A percentile compares a stretch with the other conserved stretches of the same genome.
Evolutionary conservation across 2,329 filamentous ascomycete species (phyloP).

Genomic region (Talaromyces marneffei): DNA sequence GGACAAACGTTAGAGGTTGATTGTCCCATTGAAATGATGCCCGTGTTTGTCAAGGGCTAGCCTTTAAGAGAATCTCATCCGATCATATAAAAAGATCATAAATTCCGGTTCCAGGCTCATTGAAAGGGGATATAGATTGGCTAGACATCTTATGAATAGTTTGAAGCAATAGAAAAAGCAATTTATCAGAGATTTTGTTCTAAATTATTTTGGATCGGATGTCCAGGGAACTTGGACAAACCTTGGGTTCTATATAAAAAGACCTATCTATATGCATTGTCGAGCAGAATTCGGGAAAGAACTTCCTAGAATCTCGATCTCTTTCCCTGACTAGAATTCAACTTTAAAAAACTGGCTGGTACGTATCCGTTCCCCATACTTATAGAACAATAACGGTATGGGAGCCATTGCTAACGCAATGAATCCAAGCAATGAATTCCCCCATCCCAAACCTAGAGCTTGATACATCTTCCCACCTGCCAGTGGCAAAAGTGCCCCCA

Average conservation of each 20-base stretch:
- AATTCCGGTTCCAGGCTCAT: background rate
- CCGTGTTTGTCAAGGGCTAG: conserved; percentile 37
- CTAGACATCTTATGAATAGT: background rate
- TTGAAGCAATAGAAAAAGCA: background rate
- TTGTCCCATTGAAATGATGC: conserved; percentile 44
- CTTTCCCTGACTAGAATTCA: background rate
- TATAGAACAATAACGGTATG: conserved; percentile 30
- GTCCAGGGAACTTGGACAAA: background rate
- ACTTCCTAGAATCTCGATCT: background rate
- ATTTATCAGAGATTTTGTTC: no score
- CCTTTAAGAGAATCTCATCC: background rate
- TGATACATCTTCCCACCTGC: conserved; percentile 51
- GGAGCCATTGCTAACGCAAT: conserved; percentile 48
- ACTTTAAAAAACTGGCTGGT: conserved; percentile 20
- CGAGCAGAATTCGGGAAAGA: background rate
- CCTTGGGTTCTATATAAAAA: background rate
- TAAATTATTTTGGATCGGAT: no score
- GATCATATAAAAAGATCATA: background rate
- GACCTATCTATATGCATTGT: background rate
- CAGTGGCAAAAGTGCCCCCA: conserved; percentile 56
- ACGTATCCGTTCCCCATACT: conserved; percentile 32
- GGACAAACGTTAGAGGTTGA: conserved; percentile 38
- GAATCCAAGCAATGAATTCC: conserved; percentile 52
- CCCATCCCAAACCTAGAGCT: conserved; percentile 45
- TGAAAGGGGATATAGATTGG: background rate